These are phyloP conservation scores for Pseudocohnilembus persalinus DNA, from an alignment of 169 alveolate genomes.

Conservation along the genomic window DNA sequence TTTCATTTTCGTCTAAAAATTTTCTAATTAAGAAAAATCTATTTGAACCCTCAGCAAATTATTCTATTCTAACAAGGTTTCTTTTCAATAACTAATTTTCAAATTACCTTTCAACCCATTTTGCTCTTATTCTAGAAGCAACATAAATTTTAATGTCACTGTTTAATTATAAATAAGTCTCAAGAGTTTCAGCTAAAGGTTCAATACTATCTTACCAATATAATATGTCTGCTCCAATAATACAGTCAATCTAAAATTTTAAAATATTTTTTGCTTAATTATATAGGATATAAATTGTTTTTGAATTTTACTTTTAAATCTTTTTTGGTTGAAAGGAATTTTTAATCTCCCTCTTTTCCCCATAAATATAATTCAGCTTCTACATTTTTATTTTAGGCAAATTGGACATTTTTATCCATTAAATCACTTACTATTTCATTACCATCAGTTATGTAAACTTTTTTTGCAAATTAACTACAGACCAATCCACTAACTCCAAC, in stretches of 20 bases:
- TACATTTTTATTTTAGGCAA: constrained; percentile 26
- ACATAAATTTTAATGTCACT: constrained; percentile 15
- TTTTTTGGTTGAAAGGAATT: background rate
- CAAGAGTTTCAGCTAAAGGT: constrained; percentile 29
- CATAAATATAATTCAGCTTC: constrained; percentile 14
- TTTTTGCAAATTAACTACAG: constrained; percentile 39
- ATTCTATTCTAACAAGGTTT: constrained; percentile 1
- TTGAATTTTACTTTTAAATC: background rate
- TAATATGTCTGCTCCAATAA: constrained; percentile 44
- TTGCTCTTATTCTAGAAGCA: constrained; percentile 29
- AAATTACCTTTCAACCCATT: constrained; percentile 19
- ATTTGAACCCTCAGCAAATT: constrained; percentile 15
- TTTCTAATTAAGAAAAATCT: background rate
- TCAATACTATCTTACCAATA: constrained; percentile 31
- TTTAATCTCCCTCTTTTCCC: constrained; percentile 28
- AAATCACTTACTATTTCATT: constrained; percentile 38
- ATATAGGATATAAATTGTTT: background rate
- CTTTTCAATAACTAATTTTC: constrained; percentile 1
- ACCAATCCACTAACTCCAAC: constrained; percentile 45
- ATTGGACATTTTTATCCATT: constrained; percentile 34
- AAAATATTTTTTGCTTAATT: background rate
- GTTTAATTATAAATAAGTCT: constrained; percentile 10
- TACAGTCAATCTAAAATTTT: constrained; percentile 27
- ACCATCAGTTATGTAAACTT: constrained; percentile 38
- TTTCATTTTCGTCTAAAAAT: background rate